Base-by-base conservation (phyloP, 2,329 filamentous ascomycete species). In the Graphilbum sp. region DNA sequence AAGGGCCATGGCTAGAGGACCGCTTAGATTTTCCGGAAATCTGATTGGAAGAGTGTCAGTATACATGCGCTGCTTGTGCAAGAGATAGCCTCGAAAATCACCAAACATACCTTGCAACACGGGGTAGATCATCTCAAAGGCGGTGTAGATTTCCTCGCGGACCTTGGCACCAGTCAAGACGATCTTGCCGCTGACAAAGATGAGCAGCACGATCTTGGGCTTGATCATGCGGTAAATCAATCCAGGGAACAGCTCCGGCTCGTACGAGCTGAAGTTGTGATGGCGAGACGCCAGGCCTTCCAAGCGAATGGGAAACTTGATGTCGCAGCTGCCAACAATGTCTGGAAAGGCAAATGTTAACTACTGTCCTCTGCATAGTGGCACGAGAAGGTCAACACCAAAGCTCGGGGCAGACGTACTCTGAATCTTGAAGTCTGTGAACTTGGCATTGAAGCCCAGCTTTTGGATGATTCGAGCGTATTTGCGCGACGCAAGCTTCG, bases 171-270 rank as follows among this genome's bases (percentile, higher is more conserved):
- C 90, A 32, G 90, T 96, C 56, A 96, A 72, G 52, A 96, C 90
- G 45, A 96, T 96, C 72, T 96, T 96, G 55, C 88, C 90, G 52
- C 81, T 90, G 53, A 96, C 88, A 65, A 96, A 96, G 60, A 98
- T 95, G 55, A 96, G 68, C 17, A 96, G 76, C 38, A 96, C 88
- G 49, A 96, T 95, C 76, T 96, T 96, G n/a, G 90, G 90, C 70
- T 96, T 96, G 71, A 96, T 95, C 90, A 98, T 98, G 58, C 90
- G 85, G 65, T 98, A 98, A 64, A 98, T 98, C 38, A 98, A 78
- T 75, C 90, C 90, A 54, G 90, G 90, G 74, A 98, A 98, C 59
- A 98, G 61, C 57, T 98, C 90, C 49, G 90, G 90, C 61, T 98
- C 90, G 62, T 98, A 98, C 41, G 87, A 95, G 63, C 84, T 92